Base-by-base conservation (phyloP, 441 rosid genomes). In the Metrosideros polymorpha region DNA sequence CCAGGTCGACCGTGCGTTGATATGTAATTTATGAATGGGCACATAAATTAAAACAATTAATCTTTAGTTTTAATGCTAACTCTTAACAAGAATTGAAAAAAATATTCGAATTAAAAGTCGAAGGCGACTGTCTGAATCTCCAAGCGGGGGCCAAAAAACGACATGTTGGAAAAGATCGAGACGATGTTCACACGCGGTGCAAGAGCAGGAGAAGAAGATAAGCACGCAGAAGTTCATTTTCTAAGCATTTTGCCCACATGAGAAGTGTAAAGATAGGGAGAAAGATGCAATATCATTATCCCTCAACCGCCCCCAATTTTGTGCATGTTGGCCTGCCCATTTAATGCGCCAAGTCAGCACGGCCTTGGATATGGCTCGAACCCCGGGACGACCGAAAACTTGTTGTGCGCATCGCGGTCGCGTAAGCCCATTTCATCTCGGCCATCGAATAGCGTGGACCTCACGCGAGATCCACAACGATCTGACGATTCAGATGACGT, bases 331-430 rank as follows among this genome's bases (percentile, higher is more conserved):
- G 47, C 79, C 79, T 19, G n/a, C 79, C 79, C 47, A 71, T 22
- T 39, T 39, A 71, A 22, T 39, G n/a, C 8, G 47, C 27, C 14
- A 6, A 2, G 77, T 32, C 43, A 9, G 45, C 45, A 5, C 2
- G 79, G 79, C 79, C 39, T 10, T 13, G 5, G n/a, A 39, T 10
- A 35, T 10, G 79, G n/a, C n/a, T 19, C 25, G 30, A 27, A 27
- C 17, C 61, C 27, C n/a, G 6, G 7, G 43, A 5, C 22, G 6
- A 9, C 1, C 43, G 25, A 2, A 32, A 2, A 66, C 14, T 66
- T 18, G 13, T 35, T 1, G 10, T 25, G 0, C 12, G 3, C 6
- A 0, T 19, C 15, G 4, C 15, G 4, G 1, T 18, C 4, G 1
- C 0, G n/a, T 22, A 6, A 10, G n/a, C 45, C 47, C 47, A 2